Percentiles rank a stretch among this genome's conserved stretches.
phyloP scores from a whole-genome alignment of 495 filamentous ascomycete species.

The Penicillium egyptiacum region DNA sequence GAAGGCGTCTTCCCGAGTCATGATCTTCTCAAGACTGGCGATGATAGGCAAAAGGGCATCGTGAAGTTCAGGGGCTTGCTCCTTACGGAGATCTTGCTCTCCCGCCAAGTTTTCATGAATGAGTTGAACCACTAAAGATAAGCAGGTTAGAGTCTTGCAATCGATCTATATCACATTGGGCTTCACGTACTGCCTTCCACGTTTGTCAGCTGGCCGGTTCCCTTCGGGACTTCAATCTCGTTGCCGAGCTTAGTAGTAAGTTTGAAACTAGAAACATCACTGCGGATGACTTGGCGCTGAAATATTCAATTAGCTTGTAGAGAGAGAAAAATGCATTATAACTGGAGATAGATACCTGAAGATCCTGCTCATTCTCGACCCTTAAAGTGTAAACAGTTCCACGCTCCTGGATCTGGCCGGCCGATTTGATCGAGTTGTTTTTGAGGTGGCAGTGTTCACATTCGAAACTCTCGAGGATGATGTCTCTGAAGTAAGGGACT shows the following conservation, averaged over 20 bases:
- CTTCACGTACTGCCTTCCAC: constrained; percentile 63
- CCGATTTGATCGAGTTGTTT: constrained; percentile 90
- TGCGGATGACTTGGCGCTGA: constrained; percentile 85
- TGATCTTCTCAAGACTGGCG: constrained; percentile 65
- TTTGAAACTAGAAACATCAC: constrained; percentile 76
- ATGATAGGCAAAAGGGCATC: constrained; percentile 74
- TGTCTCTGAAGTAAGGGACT: constrained; percentile 94
- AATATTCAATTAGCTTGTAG: neutral
- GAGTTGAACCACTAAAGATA: constrained; percentile 30
- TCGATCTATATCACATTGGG: neutral
- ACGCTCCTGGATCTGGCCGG: constrained; percentile 84
- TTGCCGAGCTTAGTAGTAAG: constrained; percentile 63
- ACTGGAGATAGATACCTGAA: constrained; percentile 3
- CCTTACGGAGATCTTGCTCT: constrained; percentile 73
- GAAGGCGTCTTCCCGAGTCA: constrained; percentile 66
- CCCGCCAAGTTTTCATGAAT: constrained; percentile 73
- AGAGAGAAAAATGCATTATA: neutral
- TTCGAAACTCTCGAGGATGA: constrained; percentile 94
- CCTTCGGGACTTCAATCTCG: constrained; percentile 87
- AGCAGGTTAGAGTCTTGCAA: neutral
- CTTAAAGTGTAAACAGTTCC: constrained; percentile 77
- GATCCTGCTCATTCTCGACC: constrained; percentile 64
- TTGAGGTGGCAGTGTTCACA: constrained; percentile 85
- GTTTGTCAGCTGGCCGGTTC: constrained; percentile 85
- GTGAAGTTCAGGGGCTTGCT: constrained; percentile 69